These are phyloP conservation scores for Coniochaeta sp. DNA, from an alignment of 2,329 filamentous ascomycete genomes.

Conservation along the genomic window DNA sequence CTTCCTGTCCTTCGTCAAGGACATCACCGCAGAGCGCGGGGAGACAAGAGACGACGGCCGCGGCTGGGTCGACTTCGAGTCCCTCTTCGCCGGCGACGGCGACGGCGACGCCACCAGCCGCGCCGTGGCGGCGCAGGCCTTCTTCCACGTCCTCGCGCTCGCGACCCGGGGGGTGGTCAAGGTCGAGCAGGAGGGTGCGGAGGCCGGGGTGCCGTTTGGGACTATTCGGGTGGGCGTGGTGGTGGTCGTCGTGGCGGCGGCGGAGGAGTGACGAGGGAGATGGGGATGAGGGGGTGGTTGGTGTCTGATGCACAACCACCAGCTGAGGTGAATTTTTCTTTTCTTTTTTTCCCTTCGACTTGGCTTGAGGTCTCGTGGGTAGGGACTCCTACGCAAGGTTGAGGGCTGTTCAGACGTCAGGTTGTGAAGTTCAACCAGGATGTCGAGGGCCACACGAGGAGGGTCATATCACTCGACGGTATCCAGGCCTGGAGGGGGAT, in stretches of 20 bases:
- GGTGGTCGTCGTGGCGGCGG: slow-evolving; percentile 5
- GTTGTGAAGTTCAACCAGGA: too few species aligned
- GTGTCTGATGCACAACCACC: too few species aligned
- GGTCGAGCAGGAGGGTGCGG: slow-evolving; percentile 50
- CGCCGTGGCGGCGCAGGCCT: slow-evolving; percentile 65
- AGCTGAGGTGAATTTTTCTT: too few species aligned
- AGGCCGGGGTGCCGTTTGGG: slow-evolving; percentile 33
- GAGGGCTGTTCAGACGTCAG: too few species aligned
- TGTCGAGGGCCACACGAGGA: too few species aligned
- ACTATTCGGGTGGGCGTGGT: slow-evolving; percentile 36
- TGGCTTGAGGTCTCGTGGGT: too few species aligned
- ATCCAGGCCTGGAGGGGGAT: too few species aligned
- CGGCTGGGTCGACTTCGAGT: slow-evolving; percentile 58
- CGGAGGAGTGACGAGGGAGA: slow-evolving; percentile 1
- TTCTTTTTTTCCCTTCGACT: too few species aligned
- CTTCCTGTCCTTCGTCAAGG: slow-evolving; percentile 37
- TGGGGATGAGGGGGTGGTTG: not conserved
- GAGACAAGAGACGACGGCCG: slow-evolving; percentile 17
- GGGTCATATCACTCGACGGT: too few species aligned
- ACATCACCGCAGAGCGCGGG: slow-evolving; percentile 23
- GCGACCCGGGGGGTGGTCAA: slow-evolving; percentile 57
- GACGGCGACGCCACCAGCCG: too few species aligned
- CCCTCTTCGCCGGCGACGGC: too few species aligned
- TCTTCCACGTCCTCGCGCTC: slow-evolving; percentile 66
- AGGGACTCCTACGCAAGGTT: too few species aligned